Base-by-base conservation (phyloP, 2,329 filamentous ascomycete genomes). In the Colletotrichum orchidophilum region DNA sequence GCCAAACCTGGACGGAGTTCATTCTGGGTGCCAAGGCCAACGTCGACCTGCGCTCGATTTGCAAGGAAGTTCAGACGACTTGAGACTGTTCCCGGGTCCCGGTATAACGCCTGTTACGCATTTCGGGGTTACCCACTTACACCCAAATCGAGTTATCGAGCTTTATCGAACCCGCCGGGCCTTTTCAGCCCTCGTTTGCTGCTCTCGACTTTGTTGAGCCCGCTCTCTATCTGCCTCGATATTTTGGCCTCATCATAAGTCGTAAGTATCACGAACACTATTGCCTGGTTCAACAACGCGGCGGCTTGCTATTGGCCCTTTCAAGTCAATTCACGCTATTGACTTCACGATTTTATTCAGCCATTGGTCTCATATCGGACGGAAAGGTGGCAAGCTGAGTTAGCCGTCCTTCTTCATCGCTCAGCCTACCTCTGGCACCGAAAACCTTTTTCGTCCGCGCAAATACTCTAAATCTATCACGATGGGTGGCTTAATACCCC, bases 401-500 rank as follows among this genome's bases (percentile, higher is more conserved):
- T 64, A 18, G 54, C 50, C 49, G 21, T 35, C 21, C 26, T 31
- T 46, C 49, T 26, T 21, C 29, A 55, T 52, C 53, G 26, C 58
- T 63, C 58, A 63, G 58, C 58, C 59, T 58, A 31, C 29, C 57
- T n/a, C n/a, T 39, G 27, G 18, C 21, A 42, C 3, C 46, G 3
- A 15, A 53, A 59, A 63, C 27, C 27, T 46, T 63, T 29, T 49
- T 49, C 52, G 35, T 52, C 24, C 49, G 62, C 49, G 52, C 31
- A 52, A 50, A 63, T 49, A 35, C 52, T 42, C 50, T 66, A 52
- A 54, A 24, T 15, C 39, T 21, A 61, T 59, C 72, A 71, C 59
- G 46, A 81, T 81, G 79, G 65, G 75, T 29, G 77, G 78, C 24
- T 73, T 80, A 33, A 80, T 80, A 66, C 79, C 79, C 35, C 75